Conservation (phyloP, 495 filamentous ascomycete genomes). For the Aspergillus asperescens region DNA sequence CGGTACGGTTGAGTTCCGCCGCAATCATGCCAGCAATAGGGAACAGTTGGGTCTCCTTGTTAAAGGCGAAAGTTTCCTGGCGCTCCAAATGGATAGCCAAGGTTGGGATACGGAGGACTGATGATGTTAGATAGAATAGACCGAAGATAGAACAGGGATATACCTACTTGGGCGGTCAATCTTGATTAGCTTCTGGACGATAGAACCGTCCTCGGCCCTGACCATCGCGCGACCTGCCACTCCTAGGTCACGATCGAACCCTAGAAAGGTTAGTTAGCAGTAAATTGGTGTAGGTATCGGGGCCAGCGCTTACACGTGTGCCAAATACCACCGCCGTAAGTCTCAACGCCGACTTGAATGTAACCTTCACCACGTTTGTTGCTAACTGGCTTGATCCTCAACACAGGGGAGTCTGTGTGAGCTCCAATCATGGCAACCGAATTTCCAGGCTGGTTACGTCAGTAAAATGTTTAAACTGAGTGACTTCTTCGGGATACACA, state of each 20-base stretch:
- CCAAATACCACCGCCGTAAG: slow-evolving; percentile 83
- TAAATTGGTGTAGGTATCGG: not conserved
- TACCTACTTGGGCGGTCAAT: slow-evolving; percentile 73
- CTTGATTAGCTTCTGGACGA: slow-evolving; percentile 81
- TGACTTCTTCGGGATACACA: slow-evolving; percentile 19
- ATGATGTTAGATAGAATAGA: not conserved
- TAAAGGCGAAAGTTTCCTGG: slow-evolving; percentile 78
- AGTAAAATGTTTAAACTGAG: not conserved
- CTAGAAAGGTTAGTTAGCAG: slow-evolving; percentile 26
- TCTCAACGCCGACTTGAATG: slow-evolving; percentile 92
- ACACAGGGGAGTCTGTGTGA: slow-evolving; percentile 89
- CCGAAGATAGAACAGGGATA: not conserved
- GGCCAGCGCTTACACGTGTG: slow-evolving; percentile 47
- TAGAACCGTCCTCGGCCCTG: slow-evolving; percentile 64
- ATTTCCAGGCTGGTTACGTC: slow-evolving; percentile 62
- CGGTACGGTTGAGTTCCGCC: slow-evolving; percentile 76
- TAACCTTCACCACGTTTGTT: slow-evolving; percentile 85
- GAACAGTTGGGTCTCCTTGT: slow-evolving; percentile 93
- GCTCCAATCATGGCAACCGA: slow-evolving; percentile 93
- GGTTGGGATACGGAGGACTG: slow-evolving; percentile 80
- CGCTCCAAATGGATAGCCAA: slow-evolving; percentile 92
- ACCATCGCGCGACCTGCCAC: slow-evolving; percentile 87
- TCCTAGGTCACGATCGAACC: slow-evolving; percentile 94
- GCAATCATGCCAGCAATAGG: slow-evolving; percentile 85
- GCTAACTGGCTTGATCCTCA: slow-evolving; percentile 89